phyloP scores from a whole-genome alignment of 257 asterid species.

The Nicotiana paniculata region DNA sequence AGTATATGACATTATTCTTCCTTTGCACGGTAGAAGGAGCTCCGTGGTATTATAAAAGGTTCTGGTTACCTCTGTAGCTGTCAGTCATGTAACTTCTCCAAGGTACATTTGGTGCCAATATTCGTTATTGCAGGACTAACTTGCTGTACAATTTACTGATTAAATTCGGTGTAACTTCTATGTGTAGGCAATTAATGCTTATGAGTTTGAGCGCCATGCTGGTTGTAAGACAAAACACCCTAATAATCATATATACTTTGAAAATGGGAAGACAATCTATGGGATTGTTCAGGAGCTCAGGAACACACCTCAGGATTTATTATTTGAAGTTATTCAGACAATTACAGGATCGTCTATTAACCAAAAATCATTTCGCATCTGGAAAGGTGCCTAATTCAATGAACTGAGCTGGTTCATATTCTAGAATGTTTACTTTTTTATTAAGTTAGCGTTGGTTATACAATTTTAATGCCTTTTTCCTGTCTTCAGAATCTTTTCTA shows the following conservation, averaged over 20 bases:
- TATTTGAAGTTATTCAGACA: constrained; percentile 29
- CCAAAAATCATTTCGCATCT: constrained; percentile 24
- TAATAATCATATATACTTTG: constrained; percentile 31
- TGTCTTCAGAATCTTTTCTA: constrained; percentile 25
- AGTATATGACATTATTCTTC: neutral
- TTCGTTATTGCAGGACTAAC: neutral
- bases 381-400: constrained; percentile 23
- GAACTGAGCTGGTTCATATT: neutral
- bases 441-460: neutral
- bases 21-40: constrained; percentile 25
- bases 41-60: constrained; percentile 22
- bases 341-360: constrained; percentile 28
- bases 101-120: constrained; percentile 11
- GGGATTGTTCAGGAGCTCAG: constrained; percentile 35
- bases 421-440: neutral
- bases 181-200: constrained; percentile 29
- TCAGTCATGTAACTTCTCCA: constrained; percentile 25
- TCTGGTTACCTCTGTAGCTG: constrained; percentile 36
- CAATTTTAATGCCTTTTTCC: neutral
- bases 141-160: neutral
- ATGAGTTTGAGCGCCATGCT: constrained; percentile 39
- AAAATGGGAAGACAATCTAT: constrained; percentile 32
- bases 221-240: constrained; percentile 35
- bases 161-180: neutral
- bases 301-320: constrained; percentile 23